phyloP scores from a whole-genome alignment of 306 rosid species.

The Begonia peltatifolia region DNA sequence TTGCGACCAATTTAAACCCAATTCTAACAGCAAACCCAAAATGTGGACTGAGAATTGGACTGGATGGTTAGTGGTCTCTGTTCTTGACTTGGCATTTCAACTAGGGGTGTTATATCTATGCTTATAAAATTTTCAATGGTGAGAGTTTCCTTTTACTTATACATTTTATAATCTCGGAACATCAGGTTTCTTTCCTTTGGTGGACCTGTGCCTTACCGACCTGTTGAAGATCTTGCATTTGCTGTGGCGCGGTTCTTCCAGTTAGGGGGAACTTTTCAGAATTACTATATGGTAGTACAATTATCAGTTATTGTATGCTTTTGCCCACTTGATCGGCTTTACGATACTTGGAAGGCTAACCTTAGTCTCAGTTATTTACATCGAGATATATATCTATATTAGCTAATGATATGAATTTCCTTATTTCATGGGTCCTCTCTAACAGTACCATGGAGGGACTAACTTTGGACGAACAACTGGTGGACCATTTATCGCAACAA shows the following conservation, averaged over 20 bases:
- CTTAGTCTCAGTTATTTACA: no score
- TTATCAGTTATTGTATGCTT: constrained; percentile 3
- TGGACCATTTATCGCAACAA: constrained; percentile 80
- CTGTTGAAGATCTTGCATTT: constrained; percentile 81
- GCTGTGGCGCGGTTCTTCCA: constrained; percentile 87
- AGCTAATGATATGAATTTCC: neutral
- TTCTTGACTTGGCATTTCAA: neutral
- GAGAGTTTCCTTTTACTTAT: neutral
- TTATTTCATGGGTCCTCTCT: constrained; percentile 13
- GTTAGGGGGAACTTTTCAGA: constrained; percentile 85
- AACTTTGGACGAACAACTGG: constrained; percentile 68
- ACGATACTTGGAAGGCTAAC: no score
- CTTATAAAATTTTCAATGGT: no score
- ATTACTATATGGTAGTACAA: constrained; percentile 76
- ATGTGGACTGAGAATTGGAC: constrained; percentile 90
- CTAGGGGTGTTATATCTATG: no score
- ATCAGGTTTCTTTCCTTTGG: constrained; percentile 73
- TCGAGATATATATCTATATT: no score
- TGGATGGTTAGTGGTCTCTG: constrained; percentile 51
- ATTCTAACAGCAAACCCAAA: constrained; percentile 62
- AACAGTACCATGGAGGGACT: constrained; percentile 95
- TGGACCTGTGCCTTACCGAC: constrained; percentile 71
- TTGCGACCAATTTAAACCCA: constrained; percentile 81
- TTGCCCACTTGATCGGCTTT: neutral
- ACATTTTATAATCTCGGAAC: constrained; percentile 4